Percentiles rank a stretch among this genome's conserved stretches.
Conservation (phyloP, 2,329 filamentous ascomycete genomes). For the Claviceps sp. region DNA sequence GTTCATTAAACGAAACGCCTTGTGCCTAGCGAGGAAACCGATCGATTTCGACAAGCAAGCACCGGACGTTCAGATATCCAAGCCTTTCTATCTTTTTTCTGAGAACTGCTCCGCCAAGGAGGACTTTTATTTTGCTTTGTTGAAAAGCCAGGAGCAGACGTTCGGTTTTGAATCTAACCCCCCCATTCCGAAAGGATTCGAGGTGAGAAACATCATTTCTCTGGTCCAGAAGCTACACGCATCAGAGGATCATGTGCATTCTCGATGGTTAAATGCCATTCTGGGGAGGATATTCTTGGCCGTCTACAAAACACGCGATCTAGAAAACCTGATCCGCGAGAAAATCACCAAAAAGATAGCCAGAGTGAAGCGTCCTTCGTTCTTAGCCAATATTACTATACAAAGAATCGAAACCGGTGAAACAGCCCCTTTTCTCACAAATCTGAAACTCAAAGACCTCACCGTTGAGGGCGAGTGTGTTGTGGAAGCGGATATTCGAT, state of each 20-base stretch:
- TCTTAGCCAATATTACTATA: conserved; percentile 74
- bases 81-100: conserved; percentile 87
- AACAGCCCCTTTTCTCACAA: conserved; percentile 76
- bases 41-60: conserved; percentile 36
- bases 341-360: conserved; percentile 96
- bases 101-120: conserved; percentile 95
- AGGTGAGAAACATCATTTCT: conserved; percentile 74
- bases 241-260: conserved; percentile 80
- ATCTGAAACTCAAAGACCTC: conserved; percentile 74
- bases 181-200: conserved; percentile 62
- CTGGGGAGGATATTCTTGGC: conserved; percentile 80
- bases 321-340: conserved; percentile 64
- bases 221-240: conserved; percentile 85
- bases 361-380: conserved; percentile 79
- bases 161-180: conserved; percentile 38
- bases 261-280: conserved; percentile 85
- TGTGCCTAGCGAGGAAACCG: conserved; percentile 59
- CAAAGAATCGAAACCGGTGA: conserved; percentile 77
- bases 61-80: conserved; percentile 46
- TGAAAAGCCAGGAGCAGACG: conserved; percentile 68
- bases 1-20: conserved; percentile 88
- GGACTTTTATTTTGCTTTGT: conserved; percentile 90
- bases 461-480: conserved; percentile 85
- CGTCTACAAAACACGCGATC: conserved; percentile 68
- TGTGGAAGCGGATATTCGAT: conserved; percentile 75